phyloP scores from a whole-genome alignment of 345 rosid genomes.

The Erodium maritimum region DNA sequence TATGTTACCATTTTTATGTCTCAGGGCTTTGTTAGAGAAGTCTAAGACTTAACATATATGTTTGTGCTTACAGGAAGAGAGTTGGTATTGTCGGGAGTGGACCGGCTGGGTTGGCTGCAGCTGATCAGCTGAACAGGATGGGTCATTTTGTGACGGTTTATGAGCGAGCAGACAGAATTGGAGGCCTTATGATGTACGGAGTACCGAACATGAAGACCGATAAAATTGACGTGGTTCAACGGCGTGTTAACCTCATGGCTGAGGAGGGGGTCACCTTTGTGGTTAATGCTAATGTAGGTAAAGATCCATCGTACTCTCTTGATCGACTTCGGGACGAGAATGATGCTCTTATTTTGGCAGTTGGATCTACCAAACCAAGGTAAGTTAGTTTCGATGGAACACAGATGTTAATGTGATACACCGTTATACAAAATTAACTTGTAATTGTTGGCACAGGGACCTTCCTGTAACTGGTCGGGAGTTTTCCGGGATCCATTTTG shows the following conservation, averaged over 20 bases:
- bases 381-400: constrained; percentile 8
- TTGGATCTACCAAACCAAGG: constrained; percentile 98
- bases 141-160: constrained; percentile 91
- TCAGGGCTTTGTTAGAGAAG: too few species aligned
- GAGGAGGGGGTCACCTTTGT: constrained; percentile 79
- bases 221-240: constrained; percentile 80
- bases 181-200: constrained; percentile 99
- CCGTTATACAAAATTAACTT: neutral
- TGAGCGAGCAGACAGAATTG: constrained; percentile 95
- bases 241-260: constrained; percentile 89
- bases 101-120: constrained; percentile 96
- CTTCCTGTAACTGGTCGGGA: constrained; percentile 92
- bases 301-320: constrained; percentile 62
- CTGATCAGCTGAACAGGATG: constrained; percentile 91
- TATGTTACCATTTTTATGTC: constrained; percentile 18
- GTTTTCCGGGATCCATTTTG: constrained; percentile 83
- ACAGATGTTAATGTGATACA: neutral
- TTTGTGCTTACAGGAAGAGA: constrained; percentile 39
- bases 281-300: constrained; percentile 83
- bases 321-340: constrained; percentile 62
- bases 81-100: constrained; percentile 93
- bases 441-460: constrained; percentile 55
- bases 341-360: constrained; percentile 80
- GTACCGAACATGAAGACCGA: constrained; percentile 99
- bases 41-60: neutral